phyloP scores from a whole-genome alignment of 441 rosid species.

The Populus hybrid region DNA sequence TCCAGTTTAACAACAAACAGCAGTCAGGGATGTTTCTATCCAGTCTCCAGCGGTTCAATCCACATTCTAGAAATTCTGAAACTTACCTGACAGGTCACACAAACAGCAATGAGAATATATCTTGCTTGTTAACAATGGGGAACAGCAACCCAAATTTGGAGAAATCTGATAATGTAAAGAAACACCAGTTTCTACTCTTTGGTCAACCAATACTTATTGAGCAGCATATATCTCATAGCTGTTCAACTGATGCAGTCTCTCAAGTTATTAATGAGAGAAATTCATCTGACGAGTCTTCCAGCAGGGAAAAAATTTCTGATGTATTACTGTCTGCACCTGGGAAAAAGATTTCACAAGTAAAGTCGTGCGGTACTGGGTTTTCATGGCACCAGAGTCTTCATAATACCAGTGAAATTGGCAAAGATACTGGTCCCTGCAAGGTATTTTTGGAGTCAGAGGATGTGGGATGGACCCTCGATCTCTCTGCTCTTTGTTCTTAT shows the following conservation, averaged over 20 bases:
- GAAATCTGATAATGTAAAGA: slow-evolving; percentile 53
- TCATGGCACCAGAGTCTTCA: slow-evolving; percentile 45
- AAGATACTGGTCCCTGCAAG: slow-evolving; percentile 78
- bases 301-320: slow-evolving; percentile 30
- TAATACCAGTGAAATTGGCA: slow-evolving; percentile 29
- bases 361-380: slow-evolving; percentile 32
- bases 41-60: slow-evolving; percentile 46
- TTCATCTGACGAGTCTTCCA: slow-evolving; percentile 24
- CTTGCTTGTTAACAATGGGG: slow-evolving; percentile 78
- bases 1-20: slow-evolving; percentile 61
- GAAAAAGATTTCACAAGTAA: slow-evolving; percentile 31
- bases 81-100: slow-evolving; percentile 27
- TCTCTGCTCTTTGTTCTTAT: slow-evolving; percentile 66
- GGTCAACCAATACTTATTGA: slow-evolving; percentile 90
- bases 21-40: slow-evolving; percentile 60
- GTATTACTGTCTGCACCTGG: slow-evolving; percentile 25
- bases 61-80: slow-evolving; percentile 41
- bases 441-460: slow-evolving; percentile 92
- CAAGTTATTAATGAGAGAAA: slow-evolving; percentile 29
- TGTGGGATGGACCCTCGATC: slow-evolving; percentile 82
- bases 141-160: slow-evolving; percentile 43
- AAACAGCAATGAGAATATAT: slow-evolving; percentile 48
- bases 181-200: slow-evolving; percentile 70
- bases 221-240: slow-evolving; percentile 61
- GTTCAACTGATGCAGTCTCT: slow-evolving; percentile 47